Percentiles rank a stretch among this genome's conserved stretches.
These are phyloP conservation scores for Clarkia xantiana DNA, from an alignment of 345 rosid species.

Conservation along the genomic window DNA sequence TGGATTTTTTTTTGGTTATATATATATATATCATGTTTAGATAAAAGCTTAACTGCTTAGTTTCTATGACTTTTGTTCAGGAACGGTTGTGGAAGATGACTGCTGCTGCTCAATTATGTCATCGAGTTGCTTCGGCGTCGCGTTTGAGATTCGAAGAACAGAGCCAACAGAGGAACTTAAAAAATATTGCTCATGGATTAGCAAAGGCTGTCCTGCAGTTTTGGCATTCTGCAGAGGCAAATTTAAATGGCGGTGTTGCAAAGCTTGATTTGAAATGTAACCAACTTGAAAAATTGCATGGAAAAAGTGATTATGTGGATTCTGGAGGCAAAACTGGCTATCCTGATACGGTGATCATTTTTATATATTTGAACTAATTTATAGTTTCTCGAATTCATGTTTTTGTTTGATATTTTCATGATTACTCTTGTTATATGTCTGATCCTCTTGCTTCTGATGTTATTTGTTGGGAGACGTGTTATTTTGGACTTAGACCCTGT, in stretches of 20 bases:
- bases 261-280: constrained; percentile 14
- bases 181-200: constrained; percentile 46
- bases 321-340: constrained; percentile 21
- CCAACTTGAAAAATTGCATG: constrained; percentile 13
- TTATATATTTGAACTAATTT: not conserved
- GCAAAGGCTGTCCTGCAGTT: constrained; percentile 80
- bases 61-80: constrained; percentile 17
- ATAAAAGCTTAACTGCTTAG: too few species aligned
- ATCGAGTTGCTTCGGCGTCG: constrained; percentile 45
- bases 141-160: constrained; percentile 43
- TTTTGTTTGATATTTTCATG: too few species aligned
- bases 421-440: too few species aligned
- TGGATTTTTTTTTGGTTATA: too few species aligned
- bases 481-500: too few species aligned
- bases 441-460: too few species aligned
- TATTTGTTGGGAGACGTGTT: too few species aligned
- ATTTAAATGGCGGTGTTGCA: constrained; percentile 22
- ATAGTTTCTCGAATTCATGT: not conserved
- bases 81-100: constrained; percentile 99
- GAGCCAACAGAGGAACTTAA: constrained; percentile 33
- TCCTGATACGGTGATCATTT: constrained; percentile 18
- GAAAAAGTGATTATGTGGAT: constrained; percentile 16
- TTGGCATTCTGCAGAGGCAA: constrained; percentile 61
- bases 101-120: constrained; percentile 88
- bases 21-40: too few species aligned